Conservation (phyloP, 2,329 filamentous ascomycete species). For the Aureobasidium sp. region DNA sequence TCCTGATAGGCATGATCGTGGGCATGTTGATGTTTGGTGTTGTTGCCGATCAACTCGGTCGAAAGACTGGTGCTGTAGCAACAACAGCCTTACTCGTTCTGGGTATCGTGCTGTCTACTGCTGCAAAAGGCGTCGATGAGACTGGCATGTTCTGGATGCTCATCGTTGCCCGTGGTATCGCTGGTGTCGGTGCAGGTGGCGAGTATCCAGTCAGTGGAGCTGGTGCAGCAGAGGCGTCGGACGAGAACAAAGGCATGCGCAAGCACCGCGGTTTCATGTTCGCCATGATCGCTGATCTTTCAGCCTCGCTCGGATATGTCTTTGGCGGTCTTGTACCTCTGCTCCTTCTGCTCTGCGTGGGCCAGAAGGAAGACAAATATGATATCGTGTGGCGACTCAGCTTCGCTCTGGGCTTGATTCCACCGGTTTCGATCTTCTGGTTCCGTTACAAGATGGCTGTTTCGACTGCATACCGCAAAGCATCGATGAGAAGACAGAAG, state of each 20-base stretch:
- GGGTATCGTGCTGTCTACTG: slow-evolving; percentile 29
- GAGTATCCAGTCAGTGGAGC: slow-evolving; percentile 48
- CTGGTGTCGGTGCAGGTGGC: slow-evolving; percentile 38
- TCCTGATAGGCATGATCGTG: slow-evolving; percentile 30
- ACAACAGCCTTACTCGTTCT: slow-evolving; percentile 29
- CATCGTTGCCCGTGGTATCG: slow-evolving; percentile 38
- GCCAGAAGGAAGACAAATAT: slow-evolving; percentile 37
- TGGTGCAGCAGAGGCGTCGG: slow-evolving; percentile 48
- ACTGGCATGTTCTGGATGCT: slow-evolving; percentile 38
- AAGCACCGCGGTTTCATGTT: slow-evolving; percentile 50
- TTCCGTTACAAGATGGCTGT: slow-evolving; percentile 66
- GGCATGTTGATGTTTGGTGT: slow-evolving; percentile 31
- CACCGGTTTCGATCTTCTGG: slow-evolving; percentile 62
- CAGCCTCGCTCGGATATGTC: slow-evolving; percentile 46
- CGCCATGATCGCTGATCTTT: slow-evolving; percentile 48
- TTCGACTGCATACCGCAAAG: slow-evolving; percentile 66
- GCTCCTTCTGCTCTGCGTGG: slow-evolving; percentile 45
- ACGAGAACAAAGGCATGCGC: slow-evolving; percentile 40
- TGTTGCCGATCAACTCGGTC: slow-evolving; percentile 29
- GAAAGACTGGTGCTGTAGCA: slow-evolving; percentile 29
- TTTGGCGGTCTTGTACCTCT: slow-evolving; percentile 40
- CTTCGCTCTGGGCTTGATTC: slow-evolving; percentile 69
- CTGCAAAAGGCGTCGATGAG: slow-evolving; percentile 21
- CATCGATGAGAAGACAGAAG: slow-evolving; percentile 55
- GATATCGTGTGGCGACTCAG: slow-evolving; percentile 66